Conservation (phyloP, 2,329 filamentous ascomycete genomes). For the Fusarium sp. region DNA sequence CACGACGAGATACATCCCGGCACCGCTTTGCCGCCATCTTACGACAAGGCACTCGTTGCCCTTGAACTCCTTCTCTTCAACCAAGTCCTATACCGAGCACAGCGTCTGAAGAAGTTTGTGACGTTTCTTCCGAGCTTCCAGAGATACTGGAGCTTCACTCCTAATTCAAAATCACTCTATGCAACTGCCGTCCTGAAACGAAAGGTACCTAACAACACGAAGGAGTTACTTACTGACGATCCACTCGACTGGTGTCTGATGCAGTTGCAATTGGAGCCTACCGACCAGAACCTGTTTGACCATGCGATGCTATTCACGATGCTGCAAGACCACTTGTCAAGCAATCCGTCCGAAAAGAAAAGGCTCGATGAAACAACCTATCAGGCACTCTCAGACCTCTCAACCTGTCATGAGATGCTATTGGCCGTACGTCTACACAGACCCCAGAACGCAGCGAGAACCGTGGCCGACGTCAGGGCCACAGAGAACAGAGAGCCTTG, state of each 20-base stretch:
- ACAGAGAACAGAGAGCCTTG: not conserved
- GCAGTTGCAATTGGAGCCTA: accelerated
- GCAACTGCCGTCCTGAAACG: not conserved
- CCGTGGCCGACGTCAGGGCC: not conserved
- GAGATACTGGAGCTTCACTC: not conserved
- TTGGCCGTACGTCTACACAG: accelerated
- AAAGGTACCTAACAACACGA: not conserved
- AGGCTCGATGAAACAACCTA: not conserved
- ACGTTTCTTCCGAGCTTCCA: not conserved
- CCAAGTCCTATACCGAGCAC: not conserved
- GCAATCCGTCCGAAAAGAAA: accelerated
- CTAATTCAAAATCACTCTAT: not conserved
- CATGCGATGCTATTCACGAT: not conserved
- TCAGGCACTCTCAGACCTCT: not conserved
- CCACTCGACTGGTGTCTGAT: not conserved
- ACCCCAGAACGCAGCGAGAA: not conserved
- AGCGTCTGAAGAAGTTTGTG: accelerated
- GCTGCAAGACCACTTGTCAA: not conserved
- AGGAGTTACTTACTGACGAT: not conserved
- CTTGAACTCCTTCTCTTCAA: not conserved
- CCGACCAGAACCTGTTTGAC: not conserved
- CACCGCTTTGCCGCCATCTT: accelerated
- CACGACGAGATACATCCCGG: not conserved
- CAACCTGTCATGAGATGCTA: not conserved
- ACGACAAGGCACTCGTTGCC: not conserved